Conservation (phyloP, 352 stramenopile genomes). For the Pythium sp. region DNA sequence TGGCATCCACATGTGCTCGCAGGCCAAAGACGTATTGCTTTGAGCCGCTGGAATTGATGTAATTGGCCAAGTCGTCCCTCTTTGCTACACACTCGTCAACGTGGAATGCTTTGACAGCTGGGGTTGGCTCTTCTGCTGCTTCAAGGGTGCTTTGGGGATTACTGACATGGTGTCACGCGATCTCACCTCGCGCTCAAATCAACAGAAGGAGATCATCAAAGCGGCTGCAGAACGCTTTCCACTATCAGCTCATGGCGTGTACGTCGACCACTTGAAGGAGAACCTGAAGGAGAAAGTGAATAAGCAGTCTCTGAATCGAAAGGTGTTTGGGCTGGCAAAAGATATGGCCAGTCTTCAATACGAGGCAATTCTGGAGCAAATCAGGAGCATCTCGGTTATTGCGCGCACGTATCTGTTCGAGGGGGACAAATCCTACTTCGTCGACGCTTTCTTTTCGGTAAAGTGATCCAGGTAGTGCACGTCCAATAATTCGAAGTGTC, state of each 20-base stretch:
- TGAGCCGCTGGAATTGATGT: no score
- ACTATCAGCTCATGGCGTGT: conserved; percentile 1
- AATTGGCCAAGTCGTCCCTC: no score
- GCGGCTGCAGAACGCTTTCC: background rate
- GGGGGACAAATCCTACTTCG: background rate
- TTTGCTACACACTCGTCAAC: no score
- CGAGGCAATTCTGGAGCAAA: conserved; percentile 1
- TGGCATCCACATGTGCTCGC: no score
- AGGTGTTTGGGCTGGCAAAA: background rate
- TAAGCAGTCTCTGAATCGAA: background rate
- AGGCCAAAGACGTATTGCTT: no score
- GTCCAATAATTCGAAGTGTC: background rate
- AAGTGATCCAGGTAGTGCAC: background rate
- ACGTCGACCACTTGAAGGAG: no score
- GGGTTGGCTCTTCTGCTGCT: background rate
- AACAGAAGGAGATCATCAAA: background rate
- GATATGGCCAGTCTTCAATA: background rate
- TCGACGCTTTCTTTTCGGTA: background rate
- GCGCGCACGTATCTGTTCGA: background rate
- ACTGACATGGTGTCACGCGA: background rate
- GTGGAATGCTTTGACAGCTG: no score
- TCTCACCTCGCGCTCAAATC: background rate
- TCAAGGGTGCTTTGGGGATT: background rate
- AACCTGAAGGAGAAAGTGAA: background rate
- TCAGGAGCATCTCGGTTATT: background rate